phyloP scores from a whole-genome alignment of 1,284 basidiomycete genomes.

The Clitocybe nebularis region DNA sequence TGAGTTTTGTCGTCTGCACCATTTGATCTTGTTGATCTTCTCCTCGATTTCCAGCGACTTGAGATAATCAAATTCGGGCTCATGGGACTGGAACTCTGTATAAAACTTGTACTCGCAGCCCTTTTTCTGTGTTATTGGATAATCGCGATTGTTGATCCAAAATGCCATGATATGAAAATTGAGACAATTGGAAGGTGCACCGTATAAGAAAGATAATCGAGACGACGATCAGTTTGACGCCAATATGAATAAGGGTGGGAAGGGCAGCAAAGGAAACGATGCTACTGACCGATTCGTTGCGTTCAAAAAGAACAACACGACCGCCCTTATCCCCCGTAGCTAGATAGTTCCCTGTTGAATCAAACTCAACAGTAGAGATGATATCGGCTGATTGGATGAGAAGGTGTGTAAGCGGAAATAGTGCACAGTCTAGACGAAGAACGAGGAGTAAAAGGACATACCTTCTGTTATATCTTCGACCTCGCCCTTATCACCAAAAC shows the following conservation, averaged over 20 bases:
- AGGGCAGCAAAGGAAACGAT: slow-evolving; percentile 10
- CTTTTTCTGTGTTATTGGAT: slow-evolving; percentile 72
- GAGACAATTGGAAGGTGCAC: slow-evolving; percentile 6
- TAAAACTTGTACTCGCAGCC: slow-evolving; percentile 99
- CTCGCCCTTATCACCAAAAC: slow-evolving; percentile 99
- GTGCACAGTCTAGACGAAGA: slow-evolving; percentile 2
- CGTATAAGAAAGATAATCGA: slow-evolving; percentile 18
- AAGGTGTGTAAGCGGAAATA: slow-evolving; percentile 22
- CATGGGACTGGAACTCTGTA: slow-evolving; percentile 99
- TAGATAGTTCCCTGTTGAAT: slow-evolving; percentile 98
- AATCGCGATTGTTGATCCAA: slow-evolving; percentile 13
- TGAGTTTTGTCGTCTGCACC: slow-evolving; percentile 97
- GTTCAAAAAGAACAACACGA: slow-evolving; percentile 97
- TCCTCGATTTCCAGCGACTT: slow-evolving; percentile 99
- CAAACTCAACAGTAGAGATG: slow-evolving; percentile 99
- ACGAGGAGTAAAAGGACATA: slow-evolving; percentile 30
- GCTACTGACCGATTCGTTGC: slow-evolving; percentile 88
- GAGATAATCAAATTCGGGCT: slow-evolving; percentile 99
- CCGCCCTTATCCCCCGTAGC: slow-evolving; percentile 99
- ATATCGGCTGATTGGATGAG: slow-evolving; percentile 75
- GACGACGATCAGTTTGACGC: slow-evolving; percentile 25
- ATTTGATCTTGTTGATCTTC: slow-evolving; percentile 99
- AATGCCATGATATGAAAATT: slow-evolving; percentile 3
- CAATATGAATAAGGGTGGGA: slow-evolving; percentile 12
- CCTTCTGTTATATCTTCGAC: slow-evolving; percentile 99